Conservation (phyloP, 331 rosid species). For the Malus hybrid region DNA sequence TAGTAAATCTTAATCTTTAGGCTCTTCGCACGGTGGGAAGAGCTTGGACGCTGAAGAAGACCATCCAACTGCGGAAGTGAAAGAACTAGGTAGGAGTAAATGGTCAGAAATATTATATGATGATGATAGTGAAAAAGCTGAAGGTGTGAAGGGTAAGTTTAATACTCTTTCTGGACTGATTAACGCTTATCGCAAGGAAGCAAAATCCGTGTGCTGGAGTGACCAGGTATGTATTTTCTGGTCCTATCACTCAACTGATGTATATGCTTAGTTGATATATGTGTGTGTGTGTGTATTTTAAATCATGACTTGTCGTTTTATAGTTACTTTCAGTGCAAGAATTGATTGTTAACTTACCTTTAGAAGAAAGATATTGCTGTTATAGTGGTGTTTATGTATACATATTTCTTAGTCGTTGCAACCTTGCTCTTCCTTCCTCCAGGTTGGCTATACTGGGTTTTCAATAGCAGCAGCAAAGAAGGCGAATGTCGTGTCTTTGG, state of each 20-base stretch:
- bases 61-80: conserved; percentile 51
- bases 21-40: conserved; percentile 37
- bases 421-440: conserved; percentile 17
- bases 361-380: neutral
- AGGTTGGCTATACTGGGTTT: conserved; percentile 69
- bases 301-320: neutral
- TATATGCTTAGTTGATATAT: neutral
- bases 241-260: neutral
- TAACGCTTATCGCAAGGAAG: conserved; percentile 67
- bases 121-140: conserved; percentile 45
- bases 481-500: conserved; percentile 53
- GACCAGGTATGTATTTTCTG: conserved; percentile 60
- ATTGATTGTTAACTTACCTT: neutral
- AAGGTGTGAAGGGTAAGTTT: conserved; percentile 46
- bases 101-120: conserved; percentile 82
- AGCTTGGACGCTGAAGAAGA: conserved; percentile 57
- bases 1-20: conserved; percentile 17
- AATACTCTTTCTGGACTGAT: conserved; percentile 83
- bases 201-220: conserved; percentile 89
- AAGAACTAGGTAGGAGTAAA: conserved; percentile 91
- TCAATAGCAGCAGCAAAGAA: conserved; percentile 69
- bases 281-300: neutral
- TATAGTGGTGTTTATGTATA: neutral
- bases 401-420: neutral
- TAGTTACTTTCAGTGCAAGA: neutral